Evolutionary conservation across 768 basidiomycete species (phyloP), one percentile per base, ranked within the genome.

Genomic region (Gyrodon lividus): DNA sequence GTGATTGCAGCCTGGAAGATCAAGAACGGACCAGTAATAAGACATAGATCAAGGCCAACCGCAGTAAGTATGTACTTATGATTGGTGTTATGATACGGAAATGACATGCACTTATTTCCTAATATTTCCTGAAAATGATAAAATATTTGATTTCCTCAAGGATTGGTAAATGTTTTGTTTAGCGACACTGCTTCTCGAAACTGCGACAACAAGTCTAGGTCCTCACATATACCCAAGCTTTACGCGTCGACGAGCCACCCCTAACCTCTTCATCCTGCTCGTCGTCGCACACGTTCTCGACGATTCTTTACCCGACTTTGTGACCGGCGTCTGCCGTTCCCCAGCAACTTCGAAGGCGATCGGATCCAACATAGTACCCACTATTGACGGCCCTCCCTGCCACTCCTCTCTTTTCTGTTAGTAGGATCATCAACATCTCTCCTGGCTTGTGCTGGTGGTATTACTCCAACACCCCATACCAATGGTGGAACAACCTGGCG

Each of bases 401-500:
- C n/a, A n/a, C 35, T 33, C 43, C 40, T 46, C 13, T 47, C 45
- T 3, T 48, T 48, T 48, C 41, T 26, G 14, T 56, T 33, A 9
- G 13, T 14, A 28, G 19, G 13, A 16, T 14, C 43, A 26, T 41
- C 16, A 5, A 5, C 26, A 24, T 26, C 6, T 10, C 23, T 10
- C n/a, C n/a, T 40, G 17, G 23, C 19, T 46, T 52, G 45, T 47
- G 19, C 40, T 43, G n/a, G 31, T 50, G 26, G 20, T 38, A 28
- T 51, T 46, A 7, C 34, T 20, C 12, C 9, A 22, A 12, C 50
- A 9, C 45, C 34, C 42, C 37, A 45, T 31, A 33, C 8, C 34
- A 43, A 61, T 65, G 64, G 30, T 65, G 2, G 57, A 56, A 13
- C 49, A 43, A 26, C 22, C 31, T 34, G 34, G 37, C 16, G 39